Evolutionary conservation across 176 grass and related monocot genomes (phyloP), one percentile per base, ranked within the genome.

Genomic region (Oryza glaberrima): DNA sequence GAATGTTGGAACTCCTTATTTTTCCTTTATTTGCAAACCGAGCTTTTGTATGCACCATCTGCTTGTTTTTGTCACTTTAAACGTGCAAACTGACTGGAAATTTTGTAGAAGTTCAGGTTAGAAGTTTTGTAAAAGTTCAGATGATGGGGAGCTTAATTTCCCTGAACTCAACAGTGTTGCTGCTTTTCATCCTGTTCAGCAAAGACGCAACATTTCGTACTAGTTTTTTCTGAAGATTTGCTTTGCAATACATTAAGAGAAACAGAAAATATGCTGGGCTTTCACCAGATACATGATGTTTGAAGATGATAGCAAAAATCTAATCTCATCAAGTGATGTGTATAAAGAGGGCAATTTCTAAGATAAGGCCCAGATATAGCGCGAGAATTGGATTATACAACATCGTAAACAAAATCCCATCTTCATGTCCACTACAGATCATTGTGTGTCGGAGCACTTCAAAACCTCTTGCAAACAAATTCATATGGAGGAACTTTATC

Each of bases 401-500:
- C 9, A 2, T 72, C 38, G 13, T 43, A 41, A 44, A 69, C 26
- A 26, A 68, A 76, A 54, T 23, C 14, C 28, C 66, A 36, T 0
- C 74, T 83, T 75, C 73, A 16, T 58, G 25, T 67, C 11, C 78
- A 54, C 58, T 44, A 30, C 11, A 68, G 48, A 73, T 79, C 68
- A 78, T 64, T 38, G 70, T 38, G 70, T 84, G 49, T 75, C 47
- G 5, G 36, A 47, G 7, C 10, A 22, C 75, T 87, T 83, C 44
- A 6, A 9, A 87, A 64, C 70, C 32, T 64, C 76, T 80, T 87
- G 81, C 81, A 52, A 76, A 87, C 44, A 75, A 80, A 61, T 80
- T 91, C 84, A 16, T 91, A 80, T 3, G 81, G 30, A 54, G 89
- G 89, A 84, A 91, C 84, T 76, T 75, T 76, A 78, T 84, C 76